phyloP scores from a whole-genome alignment of 805 yeast species.

The Lipomyces kockii region DNA sequence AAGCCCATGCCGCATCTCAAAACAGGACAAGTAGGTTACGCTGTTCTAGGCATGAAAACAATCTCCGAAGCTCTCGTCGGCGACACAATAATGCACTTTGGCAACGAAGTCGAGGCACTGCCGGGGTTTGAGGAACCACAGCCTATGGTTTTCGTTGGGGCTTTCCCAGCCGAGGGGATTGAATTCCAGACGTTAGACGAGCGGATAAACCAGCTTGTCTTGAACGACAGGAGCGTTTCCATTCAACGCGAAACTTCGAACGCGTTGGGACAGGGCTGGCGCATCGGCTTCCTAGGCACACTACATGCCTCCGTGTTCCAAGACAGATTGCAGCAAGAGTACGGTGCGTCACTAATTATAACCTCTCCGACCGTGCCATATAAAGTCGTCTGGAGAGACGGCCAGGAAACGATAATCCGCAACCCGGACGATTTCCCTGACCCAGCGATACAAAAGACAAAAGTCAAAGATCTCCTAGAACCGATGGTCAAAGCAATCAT shows the following conservation, averaged over 20 bases:
- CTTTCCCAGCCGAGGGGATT: constrained; percentile 93
- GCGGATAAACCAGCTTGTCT: constrained; percentile 80
- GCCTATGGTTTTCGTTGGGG: constrained; percentile 98
- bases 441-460: constrained; percentile 47
- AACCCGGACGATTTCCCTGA: constrained; percentile 95
- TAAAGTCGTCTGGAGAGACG: constrained; percentile 69
- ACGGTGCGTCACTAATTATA: constrained; percentile 87
- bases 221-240: constrained; percentile 91
- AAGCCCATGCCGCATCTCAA: constrained; percentile 62
- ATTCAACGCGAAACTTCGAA: constrained; percentile 88
- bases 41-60: constrained; percentile 92
- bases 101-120: constrained; percentile 66
- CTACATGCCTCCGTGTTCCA: constrained; percentile 93
- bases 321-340: constrained; percentile 89
- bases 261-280: constrained; percentile 97
- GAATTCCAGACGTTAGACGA: constrained; percentile 90
- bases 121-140: constrained; percentile 97
- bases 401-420: constrained; percentile 66
- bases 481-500: constrained; percentile 90
- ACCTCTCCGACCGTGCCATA: constrained; percentile 98
- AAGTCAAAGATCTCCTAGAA: constrained; percentile 64
- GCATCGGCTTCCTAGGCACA: constrained; percentile 92
- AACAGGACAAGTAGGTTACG: constrained; percentile 95
- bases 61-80: constrained; percentile 88
- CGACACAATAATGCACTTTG: constrained; percentile 74